phyloP scores from a whole-genome alignment of 2,329 filamentous ascomycete species.

The Talaromyces islandicus region DNA sequence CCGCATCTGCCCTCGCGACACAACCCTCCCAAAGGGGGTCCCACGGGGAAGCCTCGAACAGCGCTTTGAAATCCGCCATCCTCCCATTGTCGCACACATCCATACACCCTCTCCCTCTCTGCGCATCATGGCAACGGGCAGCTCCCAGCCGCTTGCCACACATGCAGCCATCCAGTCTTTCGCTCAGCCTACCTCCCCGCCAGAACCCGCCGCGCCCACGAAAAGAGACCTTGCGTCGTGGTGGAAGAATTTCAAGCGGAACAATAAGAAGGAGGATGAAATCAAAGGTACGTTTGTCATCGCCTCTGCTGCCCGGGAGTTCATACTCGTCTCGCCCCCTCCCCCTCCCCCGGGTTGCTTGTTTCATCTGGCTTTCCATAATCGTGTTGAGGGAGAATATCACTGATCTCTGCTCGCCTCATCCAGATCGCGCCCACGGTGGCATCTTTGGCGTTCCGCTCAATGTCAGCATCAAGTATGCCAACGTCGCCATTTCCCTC shows the following conservation, averaged over 20 bases:
- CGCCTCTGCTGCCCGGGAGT: background rate
- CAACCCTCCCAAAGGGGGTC: background rate
- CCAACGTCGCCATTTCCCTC: conserved; percentile 95
- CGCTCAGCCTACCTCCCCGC: conserved; percentile 24
- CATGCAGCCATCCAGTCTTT: conserved; percentile 27
- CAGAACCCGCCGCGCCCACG: conserved; percentile 63
- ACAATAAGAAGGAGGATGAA: conserved; percentile 56
- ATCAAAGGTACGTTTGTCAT: conserved; percentile 46
- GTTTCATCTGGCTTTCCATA: background rate
- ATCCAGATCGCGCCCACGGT: conserved; percentile 35
- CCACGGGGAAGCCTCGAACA: background rate
- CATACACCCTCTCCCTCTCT: background rate
- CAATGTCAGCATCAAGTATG: conserved; percentile 91
- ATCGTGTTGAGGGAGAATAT: background rate
- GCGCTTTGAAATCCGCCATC: background rate
- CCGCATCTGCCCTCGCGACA: background rate
- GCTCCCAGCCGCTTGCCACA: conserved; percentile 29
- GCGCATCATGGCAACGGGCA: conserved; percentile 31
- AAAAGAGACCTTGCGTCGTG: conserved; percentile 88
- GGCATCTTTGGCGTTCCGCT: conserved; percentile 95
- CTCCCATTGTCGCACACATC: background rate
- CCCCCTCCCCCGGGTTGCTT: background rate
- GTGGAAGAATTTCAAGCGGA: conserved; percentile 93
- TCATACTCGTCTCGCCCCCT: background rate
- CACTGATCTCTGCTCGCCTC: background rate